These are phyloP conservation scores for Ceratocystis destructans DNA, from an alignment of 2,329 filamentous ascomycete species.

Conservation along the genomic window DNA sequence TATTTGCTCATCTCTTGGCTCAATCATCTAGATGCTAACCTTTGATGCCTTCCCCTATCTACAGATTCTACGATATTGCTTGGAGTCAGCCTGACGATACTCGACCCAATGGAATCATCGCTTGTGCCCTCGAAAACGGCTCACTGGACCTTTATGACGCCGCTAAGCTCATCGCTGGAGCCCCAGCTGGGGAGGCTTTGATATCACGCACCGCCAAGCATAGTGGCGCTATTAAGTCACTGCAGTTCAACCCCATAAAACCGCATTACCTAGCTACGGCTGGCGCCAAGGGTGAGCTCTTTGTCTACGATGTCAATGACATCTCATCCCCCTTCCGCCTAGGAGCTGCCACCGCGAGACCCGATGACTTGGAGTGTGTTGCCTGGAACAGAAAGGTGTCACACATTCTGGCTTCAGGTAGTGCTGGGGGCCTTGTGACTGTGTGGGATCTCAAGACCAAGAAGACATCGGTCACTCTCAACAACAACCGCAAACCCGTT, in stretches of 20 bases:
- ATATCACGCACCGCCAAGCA: conserved; percentile 83
- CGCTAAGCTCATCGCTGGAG: conserved; percentile 46
- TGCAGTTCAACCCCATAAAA: conserved; percentile 92
- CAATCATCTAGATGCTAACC: neutral
- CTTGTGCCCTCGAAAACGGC: conserved; percentile 88
- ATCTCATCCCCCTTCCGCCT: conserved; percentile 75
- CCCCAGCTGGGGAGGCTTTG: conserved; percentile 47
- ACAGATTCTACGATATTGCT: conserved; percentile 89
- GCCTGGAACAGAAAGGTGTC: conserved; percentile 98
- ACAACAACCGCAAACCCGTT: conserved; percentile 87
- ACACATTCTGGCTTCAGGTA: conserved; percentile 90
- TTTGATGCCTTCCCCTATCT: neutral
- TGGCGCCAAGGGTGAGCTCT: conserved; percentile 89
- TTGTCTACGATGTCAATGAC: conserved; percentile 89
- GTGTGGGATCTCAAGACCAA: conserved; percentile 98
- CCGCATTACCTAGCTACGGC: conserved; percentile 85
- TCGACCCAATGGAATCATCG: conserved; percentile 75
- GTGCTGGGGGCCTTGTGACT: conserved; percentile 85
- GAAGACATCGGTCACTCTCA: conserved; percentile 90
- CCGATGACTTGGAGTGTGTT: conserved; percentile 88
- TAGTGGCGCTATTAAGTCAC: conserved; percentile 77
- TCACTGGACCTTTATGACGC: conserved; percentile 90
- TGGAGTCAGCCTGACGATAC: conserved; percentile 76
- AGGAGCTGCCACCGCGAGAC: conserved; percentile 73
- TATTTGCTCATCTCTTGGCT: neutral